A percentile compares a stretch with the other conserved stretches of the same genome.
Conservation (phyloP, 768 basidiomycete genomes). For the Boletus subcaerulescens region DNA sequence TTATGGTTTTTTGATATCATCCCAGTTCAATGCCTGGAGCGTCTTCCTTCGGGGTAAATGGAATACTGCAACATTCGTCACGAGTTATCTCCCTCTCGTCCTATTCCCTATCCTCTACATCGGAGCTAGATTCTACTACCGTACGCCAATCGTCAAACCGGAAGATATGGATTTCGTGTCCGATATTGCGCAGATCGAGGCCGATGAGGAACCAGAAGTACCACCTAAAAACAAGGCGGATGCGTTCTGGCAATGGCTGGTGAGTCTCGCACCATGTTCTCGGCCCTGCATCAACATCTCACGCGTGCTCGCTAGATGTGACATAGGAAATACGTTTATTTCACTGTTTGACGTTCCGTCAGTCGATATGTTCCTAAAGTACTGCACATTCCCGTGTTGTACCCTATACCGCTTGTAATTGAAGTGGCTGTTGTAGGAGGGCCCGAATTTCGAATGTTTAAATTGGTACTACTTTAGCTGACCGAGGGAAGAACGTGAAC, state of each 20-base stretch:
- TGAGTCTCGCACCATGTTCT: conserved; percentile 35
- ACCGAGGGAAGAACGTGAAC: conserved; percentile 9
- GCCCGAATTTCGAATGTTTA: conserved; percentile 12
- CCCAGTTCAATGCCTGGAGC: conserved; percentile 45
- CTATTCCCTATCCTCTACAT: conserved; percentile 76
- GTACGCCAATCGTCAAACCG: conserved; percentile 27
- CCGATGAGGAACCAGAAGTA: conserved; percentile 66
- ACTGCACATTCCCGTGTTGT: conserved; percentile 3
- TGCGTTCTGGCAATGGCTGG: conserved; percentile 78
- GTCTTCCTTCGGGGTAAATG: conserved; percentile 55
- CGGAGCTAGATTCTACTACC: conserved; percentile 48
- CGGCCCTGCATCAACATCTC: not conserved
- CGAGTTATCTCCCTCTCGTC: conserved; percentile 72
- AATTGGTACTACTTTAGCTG: conserved; percentile 28
- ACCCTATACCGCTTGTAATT: conserved; percentile 1
- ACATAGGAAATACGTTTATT: not conserved
- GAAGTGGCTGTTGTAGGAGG: not conserved
- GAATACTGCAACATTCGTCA: conserved; percentile 69
- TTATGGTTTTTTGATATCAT: conserved; percentile 31
- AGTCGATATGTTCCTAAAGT: not conserved
- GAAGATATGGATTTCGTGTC: conserved; percentile 84
- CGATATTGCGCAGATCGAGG: conserved; percentile 67
- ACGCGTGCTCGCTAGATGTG: conserved; percentile 18
- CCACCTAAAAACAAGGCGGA: conserved; percentile 66
- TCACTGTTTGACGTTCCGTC: too few relatives aligned